A percentile compares a stretch with the other conserved stretches of the same genome.
Conservation (phyloP, 2,329 filamentous ascomycete genomes). For the Aspergillus ochraceoroseus region DNA sequence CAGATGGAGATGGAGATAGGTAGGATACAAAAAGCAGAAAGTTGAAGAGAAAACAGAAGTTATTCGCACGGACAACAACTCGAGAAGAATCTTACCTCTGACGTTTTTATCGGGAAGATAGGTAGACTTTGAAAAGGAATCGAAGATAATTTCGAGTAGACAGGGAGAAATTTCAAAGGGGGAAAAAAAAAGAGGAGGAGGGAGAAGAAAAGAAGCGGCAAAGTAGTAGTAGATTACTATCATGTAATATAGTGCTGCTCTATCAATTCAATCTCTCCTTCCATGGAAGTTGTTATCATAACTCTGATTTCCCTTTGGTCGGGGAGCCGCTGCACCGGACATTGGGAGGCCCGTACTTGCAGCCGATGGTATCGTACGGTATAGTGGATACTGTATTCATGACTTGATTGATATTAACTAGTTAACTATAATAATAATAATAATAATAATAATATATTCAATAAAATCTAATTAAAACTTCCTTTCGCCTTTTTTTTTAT, state of each 20-base stretch:
- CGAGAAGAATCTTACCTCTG: neutral
- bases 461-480: no score
- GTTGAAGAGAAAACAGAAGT: slow-evolving; percentile 3
- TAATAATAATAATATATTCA: no score
- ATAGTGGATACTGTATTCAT: slow-evolving; percentile 16
- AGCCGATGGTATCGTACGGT: slow-evolving; percentile 18
- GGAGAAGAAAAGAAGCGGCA: slow-evolving; percentile 13
- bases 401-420: slow-evolving; percentile 3
- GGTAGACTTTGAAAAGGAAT: neutral
- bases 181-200: slow-evolving; percentile 5
- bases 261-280: no score
- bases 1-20: no score
- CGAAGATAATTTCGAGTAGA: neutral
- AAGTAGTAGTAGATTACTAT: slow-evolving; percentile 16
- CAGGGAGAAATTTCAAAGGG: slow-evolving; percentile 4
- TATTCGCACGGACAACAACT: neutral
- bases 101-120: neutral
- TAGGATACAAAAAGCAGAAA: neutral
- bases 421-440: neutral
- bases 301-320: slow-evolving; percentile 17
- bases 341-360: slow-evolving; percentile 17
- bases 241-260: no score
- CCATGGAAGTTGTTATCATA: slow-evolving; percentile 16
- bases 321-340: slow-evolving; percentile 19
- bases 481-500: no score